Percentiles rank a stretch among this genome's conserved stretches.
These are phyloP conservation scores for Dactylella cylindrospora DNA, from an alignment of 2,329 filamentous ascomycete genomes.

Conservation along the genomic window DNA sequence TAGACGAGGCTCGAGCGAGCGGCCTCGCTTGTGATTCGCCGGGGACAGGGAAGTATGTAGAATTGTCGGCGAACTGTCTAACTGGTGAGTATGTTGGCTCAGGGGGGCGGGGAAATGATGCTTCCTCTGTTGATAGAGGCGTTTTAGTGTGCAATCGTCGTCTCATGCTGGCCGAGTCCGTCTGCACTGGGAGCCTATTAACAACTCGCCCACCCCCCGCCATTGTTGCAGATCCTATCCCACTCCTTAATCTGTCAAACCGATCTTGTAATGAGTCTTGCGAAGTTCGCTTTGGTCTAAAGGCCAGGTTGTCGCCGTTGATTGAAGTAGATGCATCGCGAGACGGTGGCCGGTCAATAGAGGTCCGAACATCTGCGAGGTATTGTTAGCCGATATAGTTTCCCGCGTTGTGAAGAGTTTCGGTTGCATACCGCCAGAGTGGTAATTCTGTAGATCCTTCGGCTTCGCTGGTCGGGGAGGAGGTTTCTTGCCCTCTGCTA, in stretches of 20 bases:
- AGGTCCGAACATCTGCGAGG: conserved; percentile 47
- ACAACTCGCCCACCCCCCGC: background rate
- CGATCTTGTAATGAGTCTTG: conserved; percentile 49
- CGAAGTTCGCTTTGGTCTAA: conserved; percentile 47
- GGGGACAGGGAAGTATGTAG: conserved; percentile 10
- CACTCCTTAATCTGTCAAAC: conserved; percentile 18
- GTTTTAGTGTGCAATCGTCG: conserved; percentile 7
- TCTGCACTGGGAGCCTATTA: too few relatives aligned
- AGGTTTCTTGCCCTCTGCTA: conserved; percentile 42
- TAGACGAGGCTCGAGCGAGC: conserved; percentile 17
- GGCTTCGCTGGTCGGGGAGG: conserved; percentile 54
- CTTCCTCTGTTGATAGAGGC: conserved; percentile 11
- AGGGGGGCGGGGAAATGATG: conserved; percentile 55
- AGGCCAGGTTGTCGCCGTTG: background rate
- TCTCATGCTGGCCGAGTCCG: conserved; percentile 15
- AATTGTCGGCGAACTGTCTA: conserved; percentile 59
- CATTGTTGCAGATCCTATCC: background rate
- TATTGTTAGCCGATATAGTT: conserved; percentile 35
- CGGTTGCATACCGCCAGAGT: conserved; percentile 67
- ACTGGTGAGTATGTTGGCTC: conserved; percentile 78
- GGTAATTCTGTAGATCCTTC: conserved; percentile 49
- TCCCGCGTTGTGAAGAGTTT: conserved; percentile 53
- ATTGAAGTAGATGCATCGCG: conserved; percentile 53
- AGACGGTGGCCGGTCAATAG: conserved; percentile 58
- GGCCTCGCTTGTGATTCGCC: conserved; percentile 21